Conservation (phyloP, 441 rosid genomes). For the Euphorbia schlechtendalii region DNA sequence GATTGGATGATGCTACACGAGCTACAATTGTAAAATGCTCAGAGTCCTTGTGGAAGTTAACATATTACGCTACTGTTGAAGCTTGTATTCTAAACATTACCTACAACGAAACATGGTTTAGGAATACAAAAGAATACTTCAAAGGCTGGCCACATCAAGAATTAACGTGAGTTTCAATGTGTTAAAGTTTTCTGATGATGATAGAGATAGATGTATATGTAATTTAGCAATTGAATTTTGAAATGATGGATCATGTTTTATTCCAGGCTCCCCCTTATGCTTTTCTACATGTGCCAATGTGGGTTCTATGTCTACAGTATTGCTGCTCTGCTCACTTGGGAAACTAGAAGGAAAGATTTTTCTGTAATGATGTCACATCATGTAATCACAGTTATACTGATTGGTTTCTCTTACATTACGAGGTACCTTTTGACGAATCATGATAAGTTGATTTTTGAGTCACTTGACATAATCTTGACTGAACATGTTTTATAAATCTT, state of each 20-base stretch:
- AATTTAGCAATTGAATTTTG: not conserved
- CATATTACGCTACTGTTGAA: slow-evolving; percentile 65
- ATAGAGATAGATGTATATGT: too few relatives aligned
- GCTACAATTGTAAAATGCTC: slow-evolving; percentile 64
- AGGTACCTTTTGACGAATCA: slow-evolving; percentile 36
- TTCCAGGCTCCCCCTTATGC: slow-evolving; percentile 58
- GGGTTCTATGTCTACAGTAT: slow-evolving; percentile 77
- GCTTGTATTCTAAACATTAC: slow-evolving; percentile 43
- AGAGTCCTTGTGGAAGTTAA: slow-evolving; percentile 91
- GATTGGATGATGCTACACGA: slow-evolving; percentile 38
- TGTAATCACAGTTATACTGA: slow-evolving; percentile 70
- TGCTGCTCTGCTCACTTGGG: slow-evolving; percentile 87
- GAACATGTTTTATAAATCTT: too few relatives aligned
- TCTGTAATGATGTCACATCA: slow-evolving; percentile 98
- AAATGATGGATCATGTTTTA: too few relatives aligned
- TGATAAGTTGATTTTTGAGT: slow-evolving; percentile 6
- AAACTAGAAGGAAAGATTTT: slow-evolving; percentile 93
- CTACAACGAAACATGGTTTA: slow-evolving; percentile 69
- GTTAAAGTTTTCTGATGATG: slow-evolving; percentile 12
- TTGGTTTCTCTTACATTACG: slow-evolving; percentile 68
- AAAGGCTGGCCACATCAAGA: slow-evolving; percentile 90
- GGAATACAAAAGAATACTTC: slow-evolving; percentile 49
- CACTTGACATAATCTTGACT: slow-evolving; percentile 6
- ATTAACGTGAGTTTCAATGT: slow-evolving; percentile 53
- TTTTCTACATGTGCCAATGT: slow-evolving; percentile 86